Evolutionary conservation across 106 monocot genomes (phyloP).

Genomic region (Phalaenopsis equestris): DNA sequence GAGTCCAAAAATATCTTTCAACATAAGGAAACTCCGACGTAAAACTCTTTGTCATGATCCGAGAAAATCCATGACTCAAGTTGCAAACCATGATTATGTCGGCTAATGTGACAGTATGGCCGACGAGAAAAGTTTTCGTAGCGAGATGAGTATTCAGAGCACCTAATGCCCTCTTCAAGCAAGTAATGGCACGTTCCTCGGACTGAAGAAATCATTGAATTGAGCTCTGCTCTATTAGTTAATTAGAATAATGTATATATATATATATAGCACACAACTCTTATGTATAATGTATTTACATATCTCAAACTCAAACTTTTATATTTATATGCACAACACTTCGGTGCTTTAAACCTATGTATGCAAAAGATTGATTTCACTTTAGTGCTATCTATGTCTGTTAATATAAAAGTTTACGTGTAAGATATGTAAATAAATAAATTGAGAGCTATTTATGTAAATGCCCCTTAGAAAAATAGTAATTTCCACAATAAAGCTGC

Average conservation of each 20-base stretch:
- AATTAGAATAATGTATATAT: no score
- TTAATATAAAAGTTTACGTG: no score
- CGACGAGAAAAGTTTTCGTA: slow-evolving; percentile 71
- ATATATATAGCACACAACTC: no score
- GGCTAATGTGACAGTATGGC: slow-evolving; percentile 66
- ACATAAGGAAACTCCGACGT: slow-evolving; percentile 82
- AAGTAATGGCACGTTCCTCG: slow-evolving; percentile 55
- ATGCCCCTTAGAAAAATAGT: no score
- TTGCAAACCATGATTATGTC: slow-evolving; percentile 81
- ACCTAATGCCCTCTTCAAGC: slow-evolving; percentile 59
- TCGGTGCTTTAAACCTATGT: no score
- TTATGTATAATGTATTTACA: no score
- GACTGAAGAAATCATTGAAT: slow-evolving; percentile 23
- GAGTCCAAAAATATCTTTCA: slow-evolving; percentile 88
- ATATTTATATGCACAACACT: no score
- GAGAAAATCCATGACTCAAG: slow-evolving; percentile 37
- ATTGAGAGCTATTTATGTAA: no score
- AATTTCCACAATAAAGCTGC: not conserved
- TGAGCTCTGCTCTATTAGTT: not conserved
- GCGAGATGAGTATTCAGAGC: slow-evolving; percentile 69
- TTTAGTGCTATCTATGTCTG: no score
- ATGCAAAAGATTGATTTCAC: no score
- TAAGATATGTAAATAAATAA: no score
- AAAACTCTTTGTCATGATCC: slow-evolving; percentile 65
- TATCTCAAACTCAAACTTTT: no score